Conservation (phyloP, 768 basidiomycete species). For the Pilatotrama ljubarskyi region DNA sequence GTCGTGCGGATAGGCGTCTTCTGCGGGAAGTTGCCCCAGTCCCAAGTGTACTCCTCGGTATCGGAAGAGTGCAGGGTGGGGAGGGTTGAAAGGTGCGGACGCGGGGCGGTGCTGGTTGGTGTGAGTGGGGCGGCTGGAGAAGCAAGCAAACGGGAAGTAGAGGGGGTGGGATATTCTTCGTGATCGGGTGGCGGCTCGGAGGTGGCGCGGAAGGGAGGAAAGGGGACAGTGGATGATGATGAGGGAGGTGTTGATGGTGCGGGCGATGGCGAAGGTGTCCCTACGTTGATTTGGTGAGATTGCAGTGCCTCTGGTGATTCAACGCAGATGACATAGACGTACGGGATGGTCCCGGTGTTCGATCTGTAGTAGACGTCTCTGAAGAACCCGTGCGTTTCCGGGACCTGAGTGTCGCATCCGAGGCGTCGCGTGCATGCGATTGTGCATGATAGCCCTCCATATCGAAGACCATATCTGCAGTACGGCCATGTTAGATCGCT, state of each 20-base stretch:
- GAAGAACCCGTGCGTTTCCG: conserved; percentile 8
- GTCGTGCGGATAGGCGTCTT: conserved; percentile 64
- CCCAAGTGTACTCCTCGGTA: conserved; percentile 83
- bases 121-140: conserved; percentile 11
- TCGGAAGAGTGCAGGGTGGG: conserved; percentile 10
- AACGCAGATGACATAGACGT: no score
- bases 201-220: conserved; percentile 46
- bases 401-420: conserved; percentile 30
- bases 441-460: conserved; percentile 76
- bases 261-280: conserved; percentile 12
- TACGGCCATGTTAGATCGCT: neutral
- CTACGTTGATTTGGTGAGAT: no score
- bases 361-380: conserved; percentile 13
- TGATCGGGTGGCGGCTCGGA: conserved; percentile 64
- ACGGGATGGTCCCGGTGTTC: conserved; percentile 32
- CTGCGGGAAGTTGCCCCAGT: conserved; percentile 89
- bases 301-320: no score
- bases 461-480: conserved; percentile 75
- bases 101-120: conserved; percentile 22
- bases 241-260: conserved; percentile 27
- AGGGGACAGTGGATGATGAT: conserved; percentile 34
- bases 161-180: conserved; percentile 19
- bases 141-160: conserved; percentile 4
- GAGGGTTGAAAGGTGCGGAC: conserved; percentile 16
- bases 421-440: conserved; percentile 27